Evolutionary conservation across 2,329 filamentous ascomycete genomes (phyloP).

Genomic region (Dactylella cylindrospora): DNA sequence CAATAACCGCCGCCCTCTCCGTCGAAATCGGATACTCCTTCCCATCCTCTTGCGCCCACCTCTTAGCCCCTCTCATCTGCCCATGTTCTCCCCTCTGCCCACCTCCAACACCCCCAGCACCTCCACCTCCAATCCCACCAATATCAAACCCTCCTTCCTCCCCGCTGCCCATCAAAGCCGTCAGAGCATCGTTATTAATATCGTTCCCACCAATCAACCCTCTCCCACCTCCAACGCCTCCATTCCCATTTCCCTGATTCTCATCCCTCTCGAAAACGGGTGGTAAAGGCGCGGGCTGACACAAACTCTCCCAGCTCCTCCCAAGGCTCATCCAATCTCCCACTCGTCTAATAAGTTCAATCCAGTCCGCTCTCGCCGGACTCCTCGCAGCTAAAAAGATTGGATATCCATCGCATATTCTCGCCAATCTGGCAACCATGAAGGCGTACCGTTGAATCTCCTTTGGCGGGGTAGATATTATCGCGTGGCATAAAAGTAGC

Average conservation of each 20-base stretch:
- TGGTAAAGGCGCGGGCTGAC: slow-evolving; percentile 62
- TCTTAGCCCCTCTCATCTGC: slow-evolving; percentile 53
- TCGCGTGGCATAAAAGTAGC: slow-evolving; percentile 73
- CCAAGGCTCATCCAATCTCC: slow-evolving; percentile 70
- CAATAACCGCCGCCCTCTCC: slow-evolving; percentile 68
- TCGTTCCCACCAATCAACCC: slow-evolving; percentile 56
- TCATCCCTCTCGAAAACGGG: slow-evolving; percentile 29
- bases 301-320: slow-evolving; percentile 70
- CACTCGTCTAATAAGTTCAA: slow-evolving; percentile 68
- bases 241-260: slow-evolving; percentile 2
- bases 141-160: slow-evolving; percentile 65
- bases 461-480: slow-evolving; percentile 74
- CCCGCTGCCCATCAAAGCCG: slow-evolving; percentile 58
- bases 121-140: slow-evolving; percentile 49
- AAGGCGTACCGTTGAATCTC: slow-evolving; percentile 77
- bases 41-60: slow-evolving; percentile 66
- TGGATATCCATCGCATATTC: slow-evolving; percentile 76
- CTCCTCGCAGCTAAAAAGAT: slow-evolving; percentile 73
- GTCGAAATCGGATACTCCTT: slow-evolving; percentile 71
- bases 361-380: slow-evolving; percentile 76
- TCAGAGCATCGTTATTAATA: slow-evolving; percentile 27
- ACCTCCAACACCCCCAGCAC: slow-evolving; percentile 40
- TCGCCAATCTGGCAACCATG: slow-evolving; percentile 74
- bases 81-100: slow-evolving; percentile 46
- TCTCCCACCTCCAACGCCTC: slow-evolving; percentile 49